phyloP scores from a whole-genome alignment of 2,329 filamentous ascomycete species.

The Penicillium sp. region DNA sequence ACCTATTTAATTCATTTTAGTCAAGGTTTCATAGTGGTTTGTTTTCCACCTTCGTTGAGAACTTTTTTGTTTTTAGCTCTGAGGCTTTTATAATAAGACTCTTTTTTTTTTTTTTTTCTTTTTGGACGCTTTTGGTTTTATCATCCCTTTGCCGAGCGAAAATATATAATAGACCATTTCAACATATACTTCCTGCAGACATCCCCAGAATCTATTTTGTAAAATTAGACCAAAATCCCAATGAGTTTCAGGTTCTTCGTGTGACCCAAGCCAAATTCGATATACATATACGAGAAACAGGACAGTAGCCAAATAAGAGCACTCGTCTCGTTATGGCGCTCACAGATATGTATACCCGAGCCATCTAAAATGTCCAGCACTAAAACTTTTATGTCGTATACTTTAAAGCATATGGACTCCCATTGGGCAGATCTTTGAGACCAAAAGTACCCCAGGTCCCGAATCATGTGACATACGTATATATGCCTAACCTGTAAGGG shows the following conservation, averaged over 20 bases:
- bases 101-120: not conserved
- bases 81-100: not conserved
- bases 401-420: not conserved
- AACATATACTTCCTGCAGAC: not conserved
- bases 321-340: not conserved
- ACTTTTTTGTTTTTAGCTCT: too few species aligned
- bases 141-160: not conserved
- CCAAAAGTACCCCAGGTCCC: not conserved
- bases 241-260: not conserved
- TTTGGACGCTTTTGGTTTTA: not conserved
- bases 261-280: not conserved
- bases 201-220: not conserved
- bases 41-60: accelerated
- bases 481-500: slow-evolving; percentile 24
- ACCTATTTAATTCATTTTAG: not conserved
- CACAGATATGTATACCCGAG: not conserved
- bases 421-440: not conserved
- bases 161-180: not conserved
- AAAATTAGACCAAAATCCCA: not conserved
- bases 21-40: not conserved
- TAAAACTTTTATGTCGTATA: not conserved
- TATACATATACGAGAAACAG: too few species aligned
- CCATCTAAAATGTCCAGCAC: slow-evolving; percentile 2
- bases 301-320: not conserved
- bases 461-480: not conserved